Evolutionary conservation across 257 asterid genomes (phyloP).

Genomic region (Penstemon newberryi): DNA sequence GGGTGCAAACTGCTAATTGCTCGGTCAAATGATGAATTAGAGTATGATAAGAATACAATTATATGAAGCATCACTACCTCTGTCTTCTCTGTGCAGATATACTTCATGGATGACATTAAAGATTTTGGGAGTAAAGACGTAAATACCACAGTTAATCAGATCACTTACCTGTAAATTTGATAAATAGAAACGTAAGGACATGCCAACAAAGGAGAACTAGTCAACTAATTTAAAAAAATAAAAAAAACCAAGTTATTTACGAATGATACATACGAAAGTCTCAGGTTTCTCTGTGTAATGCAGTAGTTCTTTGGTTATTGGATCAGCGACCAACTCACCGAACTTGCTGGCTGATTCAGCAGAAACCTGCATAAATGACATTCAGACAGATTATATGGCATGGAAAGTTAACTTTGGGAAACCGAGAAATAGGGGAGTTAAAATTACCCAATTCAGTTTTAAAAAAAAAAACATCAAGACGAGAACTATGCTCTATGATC

Average conservation of each 20-base stretch:
- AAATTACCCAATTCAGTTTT: not conserved
- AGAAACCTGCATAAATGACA: constrained; percentile 54
- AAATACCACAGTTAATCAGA: constrained; percentile 81
- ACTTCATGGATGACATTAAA: constrained; percentile 61
- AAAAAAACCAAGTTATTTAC: not conserved
- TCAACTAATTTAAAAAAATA: constrained; percentile 10
- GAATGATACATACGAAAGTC: constrained; percentile 65
- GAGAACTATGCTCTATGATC: constrained; percentile 8
- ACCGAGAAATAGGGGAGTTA: constrained; percentile 10
- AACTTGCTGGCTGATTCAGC: constrained; percentile 87
- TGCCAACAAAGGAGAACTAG: constrained; percentile 23
- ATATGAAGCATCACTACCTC: constrained; percentile 42
- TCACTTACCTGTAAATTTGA: constrained; percentile 65
- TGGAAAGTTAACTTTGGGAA: constrained; percentile 10
- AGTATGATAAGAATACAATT: not conserved
- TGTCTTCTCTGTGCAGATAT: constrained; percentile 49
- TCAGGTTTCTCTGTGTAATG: constrained; percentile 90
- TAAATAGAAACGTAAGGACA: constrained; percentile 13
- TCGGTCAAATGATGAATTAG: not conserved
- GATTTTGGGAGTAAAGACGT: constrained; percentile 67
- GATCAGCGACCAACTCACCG: constrained; percentile 89
- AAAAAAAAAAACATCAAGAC: constrained; percentile 3
- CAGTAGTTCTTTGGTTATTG: constrained; percentile 66
- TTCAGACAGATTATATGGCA: not conserved
- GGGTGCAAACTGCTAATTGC: no score